These are phyloP conservation scores for Glomus cerebriforme DNA, from an alignment of 192 early-diverging fungal species.

Conservation along the genomic window DNA sequence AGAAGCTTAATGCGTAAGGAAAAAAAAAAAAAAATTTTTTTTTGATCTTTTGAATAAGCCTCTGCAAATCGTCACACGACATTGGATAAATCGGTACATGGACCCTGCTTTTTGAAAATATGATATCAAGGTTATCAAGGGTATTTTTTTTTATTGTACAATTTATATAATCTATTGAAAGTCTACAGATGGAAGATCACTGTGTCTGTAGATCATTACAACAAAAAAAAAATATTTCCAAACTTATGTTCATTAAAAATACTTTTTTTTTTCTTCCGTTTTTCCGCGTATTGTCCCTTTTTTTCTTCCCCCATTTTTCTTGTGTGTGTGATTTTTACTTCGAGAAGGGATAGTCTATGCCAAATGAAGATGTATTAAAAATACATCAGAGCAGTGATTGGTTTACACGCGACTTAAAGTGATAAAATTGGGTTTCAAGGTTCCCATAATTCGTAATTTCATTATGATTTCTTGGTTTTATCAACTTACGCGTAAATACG, in stretches of 20 bases:
- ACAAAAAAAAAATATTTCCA: background rate
- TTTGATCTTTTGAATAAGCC: background rate
- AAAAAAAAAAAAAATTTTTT: background rate
- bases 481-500: background rate
- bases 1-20: background rate
- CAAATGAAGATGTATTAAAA: conserved; percentile 16
- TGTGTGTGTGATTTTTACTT: background rate
- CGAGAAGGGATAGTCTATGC: background rate
- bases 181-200: background rate
- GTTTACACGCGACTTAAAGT: background rate
- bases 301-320: background rate
- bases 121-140: background rate
- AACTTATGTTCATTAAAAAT: background rate
- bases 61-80: background rate
- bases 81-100: conserved; percentile 19
- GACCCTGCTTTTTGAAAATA: conserved; percentile 17
- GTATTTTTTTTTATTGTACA: background rate
- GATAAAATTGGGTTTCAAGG: conserved; percentile 1
- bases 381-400: background rate
- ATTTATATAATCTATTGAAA: background rate
- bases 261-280: background rate
- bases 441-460: conserved; percentile 20
- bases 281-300: conserved; percentile 1
- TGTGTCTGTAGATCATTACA: background rate
- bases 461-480: background rate